These are phyloP conservation scores for Linnemannia hyalina DNA, from an alignment of 192 early-diverging fungal genomes.

Conservation along the genomic window DNA sequence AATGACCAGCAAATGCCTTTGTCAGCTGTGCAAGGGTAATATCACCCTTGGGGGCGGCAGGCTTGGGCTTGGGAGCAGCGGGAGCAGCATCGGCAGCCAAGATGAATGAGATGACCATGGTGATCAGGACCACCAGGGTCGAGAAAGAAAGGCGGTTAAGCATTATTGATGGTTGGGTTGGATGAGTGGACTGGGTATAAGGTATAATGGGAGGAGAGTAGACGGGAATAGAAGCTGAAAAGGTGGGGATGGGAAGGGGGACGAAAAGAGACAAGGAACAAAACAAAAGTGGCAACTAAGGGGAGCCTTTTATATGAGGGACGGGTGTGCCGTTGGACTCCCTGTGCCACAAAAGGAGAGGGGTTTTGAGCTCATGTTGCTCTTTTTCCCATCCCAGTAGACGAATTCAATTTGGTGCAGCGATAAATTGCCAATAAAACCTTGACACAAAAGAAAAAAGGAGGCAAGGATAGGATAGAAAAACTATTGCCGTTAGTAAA, in stretches of 20 bases:
- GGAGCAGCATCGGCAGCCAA: constrained; percentile 19
- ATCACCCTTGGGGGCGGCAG: constrained; percentile 16
- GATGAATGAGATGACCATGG: constrained; percentile 29
- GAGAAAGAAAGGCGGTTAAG: constrained; percentile 9
- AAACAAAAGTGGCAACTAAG: not conserved
- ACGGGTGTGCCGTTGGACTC: not conserved
- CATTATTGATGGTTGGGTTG: not conserved
- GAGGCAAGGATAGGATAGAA: not conserved
- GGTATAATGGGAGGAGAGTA: not conserved
- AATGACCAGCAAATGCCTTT: constrained; percentile 50
- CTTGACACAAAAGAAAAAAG: not conserved
- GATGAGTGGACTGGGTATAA: not conserved
- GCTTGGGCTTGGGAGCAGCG: constrained; percentile 27
- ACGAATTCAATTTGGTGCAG: constrained; percentile 3
- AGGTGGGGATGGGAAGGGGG: not conserved
- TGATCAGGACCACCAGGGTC: constrained; percentile 27
- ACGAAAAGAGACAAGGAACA: constrained; percentile 3
- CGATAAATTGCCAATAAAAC: not conserved
- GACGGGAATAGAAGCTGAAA: not conserved
- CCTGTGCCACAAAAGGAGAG: not conserved
- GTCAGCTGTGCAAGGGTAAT: constrained; percentile 28
- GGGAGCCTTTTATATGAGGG: not conserved
- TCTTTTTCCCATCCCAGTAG: not conserved
- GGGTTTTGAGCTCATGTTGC: not conserved
- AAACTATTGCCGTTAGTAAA: too few relatives aligned